Conservation (phyloP, 2,329 filamentous ascomycete species). For the Trichoderma atroviride region DNA sequence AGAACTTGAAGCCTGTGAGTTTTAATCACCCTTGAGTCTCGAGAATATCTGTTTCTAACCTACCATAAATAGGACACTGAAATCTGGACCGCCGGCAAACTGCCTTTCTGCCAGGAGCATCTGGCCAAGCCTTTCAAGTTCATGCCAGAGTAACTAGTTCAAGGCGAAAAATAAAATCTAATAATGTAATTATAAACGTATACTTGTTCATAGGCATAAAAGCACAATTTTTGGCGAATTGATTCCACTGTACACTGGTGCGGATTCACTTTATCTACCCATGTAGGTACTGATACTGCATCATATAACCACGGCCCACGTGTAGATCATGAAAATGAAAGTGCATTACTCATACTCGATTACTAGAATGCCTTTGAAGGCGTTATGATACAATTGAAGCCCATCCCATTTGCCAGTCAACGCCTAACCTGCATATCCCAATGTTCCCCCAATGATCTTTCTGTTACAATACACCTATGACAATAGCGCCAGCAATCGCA, state of each 20-base stretch:
- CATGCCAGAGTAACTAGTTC: constrained; percentile 59
- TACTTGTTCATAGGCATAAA: background rate
- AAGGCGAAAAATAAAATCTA: background rate
- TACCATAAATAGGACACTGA: constrained; percentile 57
- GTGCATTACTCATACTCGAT: constrained; percentile 11
- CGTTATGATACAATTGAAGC: constrained; percentile 1
- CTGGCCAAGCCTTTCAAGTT: constrained; percentile 64
- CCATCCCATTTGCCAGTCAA: background rate
- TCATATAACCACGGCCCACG: background rate
- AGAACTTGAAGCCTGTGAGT: constrained; percentile 65
- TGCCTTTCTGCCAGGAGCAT: constrained; percentile 69
- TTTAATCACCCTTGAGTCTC: constrained; percentile 23
- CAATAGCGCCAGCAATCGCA: constrained; percentile 36
- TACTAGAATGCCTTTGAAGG: background rate
- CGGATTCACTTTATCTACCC: background rate
- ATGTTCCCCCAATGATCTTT: background rate
- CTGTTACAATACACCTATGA: constrained; percentile 36
- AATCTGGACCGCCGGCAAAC: constrained; percentile 70
- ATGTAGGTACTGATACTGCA: background rate
- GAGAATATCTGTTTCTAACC: constrained; percentile 11
- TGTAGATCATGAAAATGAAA: background rate
- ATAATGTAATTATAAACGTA: background rate
- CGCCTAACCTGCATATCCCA: background rate
- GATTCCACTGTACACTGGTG: background rate
- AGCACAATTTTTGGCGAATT: background rate